Conservation (phyloP, 1,139 yeast species). For the Lodderomyces pseudojiufengensis region DNA sequence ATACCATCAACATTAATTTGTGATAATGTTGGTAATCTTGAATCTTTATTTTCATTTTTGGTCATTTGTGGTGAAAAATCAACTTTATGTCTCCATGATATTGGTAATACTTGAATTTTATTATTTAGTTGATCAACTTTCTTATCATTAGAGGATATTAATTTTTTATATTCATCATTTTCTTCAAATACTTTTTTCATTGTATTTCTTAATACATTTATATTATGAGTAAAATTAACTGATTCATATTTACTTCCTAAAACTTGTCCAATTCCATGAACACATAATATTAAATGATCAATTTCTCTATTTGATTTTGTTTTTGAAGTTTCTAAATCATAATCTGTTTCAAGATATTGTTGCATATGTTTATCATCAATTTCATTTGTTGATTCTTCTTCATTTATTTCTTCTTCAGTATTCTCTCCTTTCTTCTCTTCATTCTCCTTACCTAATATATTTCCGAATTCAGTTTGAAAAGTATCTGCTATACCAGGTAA, state of each 20-base stretch:
- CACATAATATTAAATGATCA: constrained; percentile 77
- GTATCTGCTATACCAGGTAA: constrained; percentile 31
- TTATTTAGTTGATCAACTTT: constrained; percentile 42
- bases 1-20: constrained; percentile 83
- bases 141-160: constrained; percentile 28
- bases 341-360: constrained; percentile 51
- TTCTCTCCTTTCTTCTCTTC: constrained; percentile 6
- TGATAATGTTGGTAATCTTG: constrained; percentile 57
- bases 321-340: constrained; percentile 32
- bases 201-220: constrained; percentile 64
- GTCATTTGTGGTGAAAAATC: constrained; percentile 53
- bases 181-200: constrained; percentile 55
- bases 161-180: constrained; percentile 38
- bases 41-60: constrained; percentile 26
- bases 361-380: constrained; percentile 31
- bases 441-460: constrained; percentile 14
- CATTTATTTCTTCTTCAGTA: constrained; percentile 10
- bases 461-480: constrained; percentile 28
- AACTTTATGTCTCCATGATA: constrained; percentile 72
- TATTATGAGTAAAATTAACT: constrained; percentile 83
- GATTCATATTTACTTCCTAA: constrained; percentile 76
- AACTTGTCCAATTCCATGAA: constrained; percentile 94
- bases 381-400: constrained; percentile 11
- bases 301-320: constrained; percentile 49
- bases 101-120: constrained; percentile 71